These are phyloP conservation scores for Aspergillus pseudoviridinutans DNA, from an alignment of 2,329 filamentous ascomycete species.

Conservation along the genomic window DNA sequence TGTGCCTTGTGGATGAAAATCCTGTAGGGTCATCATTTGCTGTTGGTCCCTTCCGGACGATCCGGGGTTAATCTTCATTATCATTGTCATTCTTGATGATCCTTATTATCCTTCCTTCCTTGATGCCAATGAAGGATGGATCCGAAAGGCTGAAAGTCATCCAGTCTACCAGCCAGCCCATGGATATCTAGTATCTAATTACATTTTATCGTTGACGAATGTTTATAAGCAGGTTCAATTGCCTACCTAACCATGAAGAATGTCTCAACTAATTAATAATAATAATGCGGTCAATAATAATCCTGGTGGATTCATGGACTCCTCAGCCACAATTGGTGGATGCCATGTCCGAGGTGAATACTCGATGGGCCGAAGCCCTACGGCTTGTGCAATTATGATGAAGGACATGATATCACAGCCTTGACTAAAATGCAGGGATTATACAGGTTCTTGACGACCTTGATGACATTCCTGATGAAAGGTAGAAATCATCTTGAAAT, in stretches of 20 bases:
- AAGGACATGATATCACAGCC: not conserved
- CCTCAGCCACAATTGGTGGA: not conserved
- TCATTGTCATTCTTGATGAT: too few species aligned
- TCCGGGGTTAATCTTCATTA: not conserved
- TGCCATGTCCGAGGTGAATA: not conserved
- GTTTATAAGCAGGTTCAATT: too few species aligned
- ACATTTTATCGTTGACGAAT: not conserved
- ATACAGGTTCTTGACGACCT: not conserved
- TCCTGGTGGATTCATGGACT: too few species aligned
- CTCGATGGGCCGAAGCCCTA: not conserved
- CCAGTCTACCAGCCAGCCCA: too few species aligned
- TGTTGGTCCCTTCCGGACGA: constrained; percentile 4
- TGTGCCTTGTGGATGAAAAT: not conserved
- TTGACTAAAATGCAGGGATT: not conserved
- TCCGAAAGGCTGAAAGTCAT: too few species aligned
- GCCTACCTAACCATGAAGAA: not conserved
- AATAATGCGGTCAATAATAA: not conserved
- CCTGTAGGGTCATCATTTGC: not conserved
- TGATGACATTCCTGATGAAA: not conserved
- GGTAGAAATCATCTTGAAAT: not conserved
- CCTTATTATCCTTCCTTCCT: too few species aligned
- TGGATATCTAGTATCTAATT: too few species aligned
- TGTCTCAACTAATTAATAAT: not conserved
- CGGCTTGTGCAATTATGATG: not conserved
- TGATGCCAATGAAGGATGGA: too few species aligned